Evolutionary conservation across 257 asterid genomes (phyloP).

Genomic region (Solanum sejunctum): DNA sequence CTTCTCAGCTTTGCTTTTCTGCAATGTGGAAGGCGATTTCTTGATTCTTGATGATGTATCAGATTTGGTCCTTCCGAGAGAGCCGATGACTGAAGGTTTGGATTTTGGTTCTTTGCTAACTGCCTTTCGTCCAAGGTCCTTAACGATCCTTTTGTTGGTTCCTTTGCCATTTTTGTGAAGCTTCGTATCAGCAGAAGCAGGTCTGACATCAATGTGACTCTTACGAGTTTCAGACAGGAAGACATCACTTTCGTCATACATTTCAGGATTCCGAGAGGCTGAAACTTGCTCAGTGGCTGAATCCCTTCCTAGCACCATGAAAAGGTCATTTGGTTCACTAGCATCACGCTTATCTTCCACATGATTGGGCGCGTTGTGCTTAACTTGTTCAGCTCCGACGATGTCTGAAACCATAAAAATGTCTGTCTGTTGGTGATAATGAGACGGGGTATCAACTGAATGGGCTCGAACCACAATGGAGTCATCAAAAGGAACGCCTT

Average conservation of each 20-base stretch:
- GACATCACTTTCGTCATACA: constrained; percentile 31
- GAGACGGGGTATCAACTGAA: constrained; percentile 5
- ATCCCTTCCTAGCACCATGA: constrained; percentile 47
- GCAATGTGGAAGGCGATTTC: constrained; percentile 10
- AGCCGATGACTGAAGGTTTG: constrained; percentile 20
- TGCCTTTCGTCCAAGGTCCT: constrained; percentile 21
- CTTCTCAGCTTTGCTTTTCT: constrained; percentile 43
- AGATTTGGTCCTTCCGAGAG: constrained; percentile 45
- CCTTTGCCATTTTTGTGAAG: constrained; percentile 13
- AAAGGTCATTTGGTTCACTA: constrained; percentile 66
- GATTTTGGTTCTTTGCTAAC: constrained; percentile 22
- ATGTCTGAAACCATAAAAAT: constrained; percentile 43
- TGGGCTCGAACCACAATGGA: constrained; percentile 56
- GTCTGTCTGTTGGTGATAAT: constrained; percentile 30
- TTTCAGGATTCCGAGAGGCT: constrained; percentile 32
- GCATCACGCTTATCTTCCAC: constrained; percentile 13
- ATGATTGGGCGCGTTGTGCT: constrained; percentile 5
- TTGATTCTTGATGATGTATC: constrained; percentile 29
- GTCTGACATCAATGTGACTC: constrained; percentile 8
- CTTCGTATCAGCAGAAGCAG: constrained; percentile 12
- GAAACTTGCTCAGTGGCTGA: constrained; percentile 26
- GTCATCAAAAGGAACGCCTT: constrained; percentile 43
- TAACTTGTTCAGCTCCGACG: constrained; percentile 17
- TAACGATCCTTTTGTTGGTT: constrained; percentile 5
- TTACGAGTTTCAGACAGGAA: constrained; percentile 18